phyloP scores from a whole-genome alignment of 2,329 filamentous ascomycete species.

The Chalara sp. region DNA sequence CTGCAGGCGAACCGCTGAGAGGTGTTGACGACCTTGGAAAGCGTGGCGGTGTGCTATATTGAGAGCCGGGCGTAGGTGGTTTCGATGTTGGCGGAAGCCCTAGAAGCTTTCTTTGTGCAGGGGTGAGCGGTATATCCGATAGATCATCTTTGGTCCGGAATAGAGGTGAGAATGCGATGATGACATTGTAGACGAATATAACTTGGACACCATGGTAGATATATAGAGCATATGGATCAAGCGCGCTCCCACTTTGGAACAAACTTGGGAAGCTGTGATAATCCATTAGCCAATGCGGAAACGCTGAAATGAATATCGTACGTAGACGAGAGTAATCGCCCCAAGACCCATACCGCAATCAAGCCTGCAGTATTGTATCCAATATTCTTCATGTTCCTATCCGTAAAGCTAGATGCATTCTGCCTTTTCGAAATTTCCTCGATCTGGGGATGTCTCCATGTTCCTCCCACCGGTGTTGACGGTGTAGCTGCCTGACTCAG shows the following conservation, averaged over 20 bases:
- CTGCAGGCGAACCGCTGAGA: slow-evolving; percentile 50
- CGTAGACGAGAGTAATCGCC: slow-evolving; percentile 26
- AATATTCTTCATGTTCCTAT: slow-evolving; percentile 67
- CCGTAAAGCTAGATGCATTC: slow-evolving; percentile 70
- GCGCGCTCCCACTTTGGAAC: slow-evolving; percentile 11
- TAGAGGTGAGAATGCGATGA: slow-evolving; percentile 64
- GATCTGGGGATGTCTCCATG: slow-evolving; percentile 85
- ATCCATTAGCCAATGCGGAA: slow-evolving; percentile 3
- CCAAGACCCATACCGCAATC: slow-evolving; percentile 38
- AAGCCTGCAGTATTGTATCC: slow-evolving; percentile 58
- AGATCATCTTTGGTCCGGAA: slow-evolving; percentile 68
- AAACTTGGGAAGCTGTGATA: slow-evolving; percentile 21
- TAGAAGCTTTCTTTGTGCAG: slow-evolving; percentile 78
- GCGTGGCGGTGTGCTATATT: slow-evolving; percentile 79
- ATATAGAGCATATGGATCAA: slow-evolving; percentile 21
- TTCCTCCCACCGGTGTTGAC: slow-evolving; percentile 47
- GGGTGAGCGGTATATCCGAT: slow-evolving; percentile 83
- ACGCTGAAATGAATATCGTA: slow-evolving; percentile 9
- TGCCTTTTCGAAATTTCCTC: slow-evolving; percentile 81
- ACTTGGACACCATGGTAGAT: slow-evolving; percentile 42
- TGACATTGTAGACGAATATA: slow-evolving; percentile 64
- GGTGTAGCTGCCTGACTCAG: slow-evolving; percentile 11
- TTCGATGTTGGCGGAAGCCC: slow-evolving; percentile 64
- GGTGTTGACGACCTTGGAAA: slow-evolving; percentile 70
- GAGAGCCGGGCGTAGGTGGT: slow-evolving; percentile 60